Base-by-base conservation (phyloP, 2,329 filamentous ascomycete genomes). In the Ascochyta clinopodiicola region DNA sequence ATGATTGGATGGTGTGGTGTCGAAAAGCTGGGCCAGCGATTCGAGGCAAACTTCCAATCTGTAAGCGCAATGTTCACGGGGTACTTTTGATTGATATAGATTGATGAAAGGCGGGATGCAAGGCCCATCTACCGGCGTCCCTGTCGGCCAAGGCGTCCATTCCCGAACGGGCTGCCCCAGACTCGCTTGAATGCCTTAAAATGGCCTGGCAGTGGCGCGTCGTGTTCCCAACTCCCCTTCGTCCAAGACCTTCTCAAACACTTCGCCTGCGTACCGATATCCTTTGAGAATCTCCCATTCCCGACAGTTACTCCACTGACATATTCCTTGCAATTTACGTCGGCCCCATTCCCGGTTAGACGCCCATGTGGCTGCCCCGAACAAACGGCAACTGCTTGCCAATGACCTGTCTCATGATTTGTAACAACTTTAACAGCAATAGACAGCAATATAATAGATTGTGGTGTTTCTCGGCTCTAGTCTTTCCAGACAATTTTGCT, bases 41-140 rank as follows among this genome's bases (percentile, higher is more conserved):
- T 64, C 56, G 60, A 62, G 59, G 57, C 59, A 67, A 49, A 46
- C 53, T 32, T 47, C 56, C 69, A 74, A 75, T 74, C 49, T 73
- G 61, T 52, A 48, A 44, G 64, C 64, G 68, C 63, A 59, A 64
- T 61, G 55, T 48, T 44, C 48, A 57, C 54, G 54, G 48, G 54
- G 48, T 51, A 35, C 25, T 27, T 31, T 52, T 73, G 69, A 73
- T 75, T 75, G 70, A 74, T 62, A 57, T 75, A 74, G 54, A 75
- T 75, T 72, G 67, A 67, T 69, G 64, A 66, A 66, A 62, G 64
- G 61, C 67, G 66, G 69, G 64, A 61, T 67, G 57, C 64, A 67
- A 61, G 60, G 65, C 66, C 48, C 44, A 62, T 59, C 56, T 65
- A 67, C 69, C 70, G 69, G 59, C 24, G 37, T 48, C 52, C 56